These are phyloP conservation scores for Tubosaeta sp. DNA, from an alignment of 768 basidiomycete species.

Conservation along the genomic window DNA sequence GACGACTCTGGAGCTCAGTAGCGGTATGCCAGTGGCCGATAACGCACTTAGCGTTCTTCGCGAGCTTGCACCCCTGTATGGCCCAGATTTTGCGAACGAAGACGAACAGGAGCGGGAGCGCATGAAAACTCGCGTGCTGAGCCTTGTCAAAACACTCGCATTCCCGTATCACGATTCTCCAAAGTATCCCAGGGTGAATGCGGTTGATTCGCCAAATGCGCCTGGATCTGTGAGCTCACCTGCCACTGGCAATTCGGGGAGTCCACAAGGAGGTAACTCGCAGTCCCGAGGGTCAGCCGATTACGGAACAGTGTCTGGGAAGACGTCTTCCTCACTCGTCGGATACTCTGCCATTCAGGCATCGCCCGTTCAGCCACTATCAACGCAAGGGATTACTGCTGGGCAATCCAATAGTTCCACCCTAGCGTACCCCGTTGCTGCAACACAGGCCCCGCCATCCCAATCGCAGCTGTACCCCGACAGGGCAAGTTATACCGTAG, in stretches of 20 bases:
- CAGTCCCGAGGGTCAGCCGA: constrained; percentile 25
- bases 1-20: constrained; percentile 59
- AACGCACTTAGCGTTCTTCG: constrained; percentile 69
- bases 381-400: constrained; percentile 13
- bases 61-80: constrained; percentile 70
- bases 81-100: constrained; percentile 53
- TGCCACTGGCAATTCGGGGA: constrained; percentile 54
- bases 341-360: constrained; percentile 19
- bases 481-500: constrained; percentile 18
- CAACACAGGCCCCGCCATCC: constrained; percentile 19
- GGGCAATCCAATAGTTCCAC: constrained; percentile 24
- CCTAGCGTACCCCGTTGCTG: constrained; percentile 19
- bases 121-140: constrained; percentile 56
- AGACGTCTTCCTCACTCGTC: constrained; percentile 26
- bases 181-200: constrained; percentile 44
- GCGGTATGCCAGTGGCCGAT: constrained; percentile 65
- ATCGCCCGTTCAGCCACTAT: constrained; percentile 23
- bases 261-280: constrained; percentile 37
- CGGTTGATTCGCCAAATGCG: constrained; percentile 46
- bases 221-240: constrained; percentile 49
- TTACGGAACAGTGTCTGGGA: constrained; percentile 20
- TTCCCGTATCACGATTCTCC: constrained; percentile 77
- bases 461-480: constrained; percentile 27
- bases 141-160: constrained; percentile 68
- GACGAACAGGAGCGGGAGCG: constrained; percentile 50